phyloP scores from a whole-genome alignment of 768 basidiomycete genomes.

The Megacollybia marginata region DNA sequence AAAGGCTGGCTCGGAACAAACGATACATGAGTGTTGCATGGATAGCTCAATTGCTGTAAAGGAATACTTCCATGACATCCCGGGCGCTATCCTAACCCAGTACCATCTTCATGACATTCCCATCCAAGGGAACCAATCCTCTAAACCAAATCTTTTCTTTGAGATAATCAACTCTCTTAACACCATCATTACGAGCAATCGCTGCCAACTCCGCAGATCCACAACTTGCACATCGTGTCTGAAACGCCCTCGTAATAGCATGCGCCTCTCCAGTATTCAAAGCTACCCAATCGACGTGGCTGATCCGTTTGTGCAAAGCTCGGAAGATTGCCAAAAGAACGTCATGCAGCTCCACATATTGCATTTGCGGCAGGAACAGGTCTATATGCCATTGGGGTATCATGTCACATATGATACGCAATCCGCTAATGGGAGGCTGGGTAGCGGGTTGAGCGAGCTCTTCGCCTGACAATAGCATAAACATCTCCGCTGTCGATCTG shows the following conservation, averaged over 20 bases:
- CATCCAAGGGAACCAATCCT: slow-evolving; percentile 31
- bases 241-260: slow-evolving; percentile 30
- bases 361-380: slow-evolving; percentile 22
- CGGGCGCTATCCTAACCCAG: too few species aligned
- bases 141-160: slow-evolving; percentile 37
- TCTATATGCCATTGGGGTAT: slow-evolving; percentile 57
- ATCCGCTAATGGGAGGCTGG: slow-evolving; percentile 41
- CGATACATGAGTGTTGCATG: too few species aligned
- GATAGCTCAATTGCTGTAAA: too few species aligned
- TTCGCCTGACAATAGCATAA: slow-evolving; percentile 26
- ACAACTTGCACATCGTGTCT: slow-evolving; percentile 26
- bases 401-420: slow-evolving; percentile 49
- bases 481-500: too few species aligned
- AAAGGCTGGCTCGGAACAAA: too few species aligned
- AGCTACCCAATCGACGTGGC: slow-evolving; percentile 30
- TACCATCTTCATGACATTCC: too few species aligned
- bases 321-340: slow-evolving; percentile 45
- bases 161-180: slow-evolving; percentile 58
- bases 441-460: slow-evolving; percentile 51
- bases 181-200: slow-evolving; percentile 36
- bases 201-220: slow-evolving; percentile 7
- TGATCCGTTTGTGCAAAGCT: slow-evolving; percentile 36
- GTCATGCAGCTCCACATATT: slow-evolving; percentile 50
- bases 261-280: slow-evolving; percentile 22
- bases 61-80: too few species aligned